Conservation (phyloP, 164 flowering plant genomes). For the Vitis rupestris region DNA sequence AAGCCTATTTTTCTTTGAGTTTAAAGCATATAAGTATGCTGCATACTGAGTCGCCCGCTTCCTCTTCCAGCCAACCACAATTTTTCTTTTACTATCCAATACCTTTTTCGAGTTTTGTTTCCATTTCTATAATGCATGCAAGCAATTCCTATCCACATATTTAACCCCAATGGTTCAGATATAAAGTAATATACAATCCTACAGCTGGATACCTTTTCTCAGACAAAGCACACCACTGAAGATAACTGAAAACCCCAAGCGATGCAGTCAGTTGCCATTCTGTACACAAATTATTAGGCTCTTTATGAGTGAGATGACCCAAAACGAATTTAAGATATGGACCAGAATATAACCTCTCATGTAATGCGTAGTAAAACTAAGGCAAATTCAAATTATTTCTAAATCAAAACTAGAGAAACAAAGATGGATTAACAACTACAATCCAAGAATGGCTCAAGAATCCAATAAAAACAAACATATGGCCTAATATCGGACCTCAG, state of each 20-base stretch:
- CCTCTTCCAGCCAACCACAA: constrained; percentile 52
- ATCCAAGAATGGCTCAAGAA: too few species aligned
- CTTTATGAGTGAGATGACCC: too few species aligned
- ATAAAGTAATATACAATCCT: not conserved
- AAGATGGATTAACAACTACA: too few species aligned
- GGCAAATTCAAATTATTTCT: too few species aligned
- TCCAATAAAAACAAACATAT: too few species aligned
- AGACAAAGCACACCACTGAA: not conserved
- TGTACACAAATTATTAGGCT: too few species aligned
- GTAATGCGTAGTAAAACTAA: too few species aligned
- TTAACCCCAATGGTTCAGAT: constrained; percentile 18
- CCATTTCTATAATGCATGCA: constrained; percentile 50
- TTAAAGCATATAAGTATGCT: constrained; percentile 25
- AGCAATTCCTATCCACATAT: constrained; percentile 40
- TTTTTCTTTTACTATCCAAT: constrained; percentile 57
- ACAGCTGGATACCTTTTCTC: not conserved
- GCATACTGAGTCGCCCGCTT: constrained; percentile 44
- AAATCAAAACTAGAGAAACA: too few species aligned
- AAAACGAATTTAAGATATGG: too few species aligned
- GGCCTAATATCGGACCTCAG: too few species aligned
- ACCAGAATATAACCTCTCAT: too few species aligned
- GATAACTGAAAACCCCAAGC: constrained; percentile 12
- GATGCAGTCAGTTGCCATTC: too few species aligned
- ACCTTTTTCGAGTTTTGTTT: constrained; percentile 64
- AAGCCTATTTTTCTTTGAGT: constrained; percentile 22